Evolutionary conservation across 768 basidiomycete species (phyloP).

Genomic region (Phlebiopsis flavidoalba): DNA sequence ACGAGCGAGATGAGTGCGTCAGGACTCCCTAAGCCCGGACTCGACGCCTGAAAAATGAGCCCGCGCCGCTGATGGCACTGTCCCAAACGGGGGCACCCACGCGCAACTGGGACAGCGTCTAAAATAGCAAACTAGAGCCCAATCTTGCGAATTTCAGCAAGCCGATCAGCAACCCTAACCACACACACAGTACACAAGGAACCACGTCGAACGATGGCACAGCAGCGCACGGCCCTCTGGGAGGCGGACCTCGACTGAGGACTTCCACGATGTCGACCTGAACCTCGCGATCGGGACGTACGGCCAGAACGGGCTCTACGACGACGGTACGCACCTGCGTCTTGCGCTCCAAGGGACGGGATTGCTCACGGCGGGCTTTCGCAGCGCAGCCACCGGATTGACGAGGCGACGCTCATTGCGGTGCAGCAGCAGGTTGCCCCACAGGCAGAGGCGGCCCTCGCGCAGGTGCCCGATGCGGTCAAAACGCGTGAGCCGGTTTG

Average conservation of each 20-base stretch:
- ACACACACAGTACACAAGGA: too few relatives aligned
- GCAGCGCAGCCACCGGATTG: conserved; percentile 56
- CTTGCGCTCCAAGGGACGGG: neutral
- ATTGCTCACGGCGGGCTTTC: conserved; percentile 1
- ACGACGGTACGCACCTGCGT: conserved; percentile 49
- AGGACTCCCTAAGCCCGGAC: neutral
- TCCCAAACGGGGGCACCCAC: neutral
- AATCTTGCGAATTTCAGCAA: conserved; percentile 5
- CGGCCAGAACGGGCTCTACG: conserved; percentile 62
- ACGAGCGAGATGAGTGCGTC: neutral
- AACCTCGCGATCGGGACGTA: conserved; percentile 64
- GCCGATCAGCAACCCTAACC: neutral
- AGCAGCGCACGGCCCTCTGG: conserved; percentile 70
- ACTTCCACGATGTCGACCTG: conserved; percentile 64
- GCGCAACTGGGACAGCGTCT: neutral
- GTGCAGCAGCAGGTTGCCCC: conserved; percentile 84
- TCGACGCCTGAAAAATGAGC: neutral
- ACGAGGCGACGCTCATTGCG: conserved; percentile 63
- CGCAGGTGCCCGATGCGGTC: conserved; percentile 83
- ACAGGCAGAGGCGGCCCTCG: conserved; percentile 71
- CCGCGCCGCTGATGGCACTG: neutral
- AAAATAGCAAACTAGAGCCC: neutral
- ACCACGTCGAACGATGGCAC: conserved; percentile 41
- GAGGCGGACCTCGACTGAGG: conserved; percentile 80
- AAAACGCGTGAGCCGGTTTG: conserved; percentile 60